phyloP scores from a whole-genome alignment of 495 filamentous ascomycete species.

The Aspergillus heteromorphus region DNA sequence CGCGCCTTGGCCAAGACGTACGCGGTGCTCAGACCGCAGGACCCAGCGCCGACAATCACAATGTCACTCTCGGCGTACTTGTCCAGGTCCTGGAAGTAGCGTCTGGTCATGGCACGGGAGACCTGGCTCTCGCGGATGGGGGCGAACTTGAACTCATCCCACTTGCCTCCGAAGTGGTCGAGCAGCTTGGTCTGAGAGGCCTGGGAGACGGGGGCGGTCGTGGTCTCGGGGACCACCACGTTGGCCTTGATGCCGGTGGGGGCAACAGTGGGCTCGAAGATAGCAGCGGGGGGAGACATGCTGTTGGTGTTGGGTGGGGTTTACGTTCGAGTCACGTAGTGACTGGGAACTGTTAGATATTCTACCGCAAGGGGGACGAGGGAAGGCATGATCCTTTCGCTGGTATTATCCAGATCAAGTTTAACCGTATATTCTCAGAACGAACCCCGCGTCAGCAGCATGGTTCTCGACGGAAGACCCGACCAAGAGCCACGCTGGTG shows the following conservation, averaged over 20 bases:
- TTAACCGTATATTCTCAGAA: slow-evolving; percentile 96
- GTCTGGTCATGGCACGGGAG: slow-evolving; percentile 84
- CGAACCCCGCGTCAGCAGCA: slow-evolving; percentile 35
- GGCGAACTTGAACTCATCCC: slow-evolving; percentile 74
- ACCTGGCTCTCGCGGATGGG: slow-evolving; percentile 88
- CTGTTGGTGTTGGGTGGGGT: slow-evolving; percentile 27
- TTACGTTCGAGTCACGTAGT: slow-evolving; percentile 25
- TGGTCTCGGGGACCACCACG: slow-evolving; percentile 34
- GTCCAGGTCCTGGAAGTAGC: slow-evolving; percentile 87
- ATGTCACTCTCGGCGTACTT: slow-evolving; percentile 86
- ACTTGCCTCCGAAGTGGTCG: slow-evolving; percentile 59
- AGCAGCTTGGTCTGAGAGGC: slow-evolving; percentile 48
- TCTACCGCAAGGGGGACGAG: slow-evolving; percentile 31
- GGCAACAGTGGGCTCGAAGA: slow-evolving; percentile 38
- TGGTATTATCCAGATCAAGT: slow-evolving; percentile 99
- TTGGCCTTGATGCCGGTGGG: slow-evolving; percentile 46
- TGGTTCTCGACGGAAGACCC: slow-evolving; percentile 3
- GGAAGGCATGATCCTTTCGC: slow-evolving; percentile 93
- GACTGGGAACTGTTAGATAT: slow-evolving; percentile 36
- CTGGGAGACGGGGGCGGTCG: slow-evolving; percentile 29
- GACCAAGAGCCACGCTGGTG: too few species aligned
- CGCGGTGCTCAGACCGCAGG: slow-evolving; percentile 76
- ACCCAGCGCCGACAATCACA: slow-evolving; percentile 85
- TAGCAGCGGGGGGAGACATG: slow-evolving; percentile 73
- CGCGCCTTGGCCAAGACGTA: slow-evolving; percentile 79